These are phyloP conservation scores for Mycena filopes DNA, from an alignment of 768 basidiomycete species.

Conservation along the genomic window DNA sequence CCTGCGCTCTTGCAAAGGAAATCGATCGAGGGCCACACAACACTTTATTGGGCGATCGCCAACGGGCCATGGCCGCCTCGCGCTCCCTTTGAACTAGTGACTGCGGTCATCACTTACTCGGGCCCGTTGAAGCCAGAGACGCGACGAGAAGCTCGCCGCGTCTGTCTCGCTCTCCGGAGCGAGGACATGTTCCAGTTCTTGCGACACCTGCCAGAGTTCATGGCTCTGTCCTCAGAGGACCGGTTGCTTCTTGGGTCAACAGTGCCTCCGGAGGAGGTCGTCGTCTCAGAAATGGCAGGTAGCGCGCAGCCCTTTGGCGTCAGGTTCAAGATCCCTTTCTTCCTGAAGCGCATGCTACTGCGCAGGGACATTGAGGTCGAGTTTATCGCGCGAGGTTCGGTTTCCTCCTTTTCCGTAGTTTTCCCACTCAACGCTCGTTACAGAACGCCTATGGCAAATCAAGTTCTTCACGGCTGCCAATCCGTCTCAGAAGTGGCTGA, in stretches of 20 bases:
- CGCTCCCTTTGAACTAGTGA: slow-evolving; percentile 14
- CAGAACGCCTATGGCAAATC: slow-evolving; percentile 15
- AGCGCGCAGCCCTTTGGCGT: slow-evolving; percentile 14
- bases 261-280: slow-evolving; percentile 19
- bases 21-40: slow-evolving; percentile 7
- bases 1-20: slow-evolving; percentile 10
- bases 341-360: slow-evolving; percentile 20
- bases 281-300: slow-evolving; percentile 7
- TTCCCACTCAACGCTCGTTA: no score
- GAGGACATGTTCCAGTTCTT: slow-evolving; percentile 20
- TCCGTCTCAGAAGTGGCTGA: slow-evolving; percentile 1
- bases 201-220: slow-evolving; percentile 13
- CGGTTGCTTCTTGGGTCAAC: slow-evolving; percentile 3
- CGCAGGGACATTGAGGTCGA: slow-evolving; percentile 3
- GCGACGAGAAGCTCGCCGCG: slow-evolving; percentile 6
- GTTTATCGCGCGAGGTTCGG: slow-evolving; percentile 19
- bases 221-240: slow-evolving; percentile 6
- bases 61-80: slow-evolving; percentile 14
- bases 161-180: slow-evolving; percentile 9
- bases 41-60: slow-evolving; percentile 21
- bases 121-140: slow-evolving; percentile 11
- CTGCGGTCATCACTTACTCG: slow-evolving; percentile 1
- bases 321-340: slow-evolving; percentile 20
- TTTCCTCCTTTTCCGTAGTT: neutral
- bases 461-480: slow-evolving; percentile 14